Conservation (phyloP, 805 yeast genomes). For the Yarrowia keelungensis region DNA sequence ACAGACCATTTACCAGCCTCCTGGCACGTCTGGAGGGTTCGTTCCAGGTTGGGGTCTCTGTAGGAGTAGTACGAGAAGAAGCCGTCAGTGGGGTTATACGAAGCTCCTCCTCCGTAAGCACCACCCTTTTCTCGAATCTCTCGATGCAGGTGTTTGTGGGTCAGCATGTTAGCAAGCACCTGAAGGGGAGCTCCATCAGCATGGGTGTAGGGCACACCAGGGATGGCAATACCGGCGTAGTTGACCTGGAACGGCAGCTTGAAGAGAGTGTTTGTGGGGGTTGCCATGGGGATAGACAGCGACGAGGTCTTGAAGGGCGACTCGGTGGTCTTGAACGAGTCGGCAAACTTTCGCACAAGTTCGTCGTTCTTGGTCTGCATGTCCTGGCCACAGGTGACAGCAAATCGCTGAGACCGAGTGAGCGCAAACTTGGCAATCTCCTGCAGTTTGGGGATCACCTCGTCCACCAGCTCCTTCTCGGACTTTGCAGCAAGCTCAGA, state of each 20-base stretch:
- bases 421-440: constrained; percentile 46
- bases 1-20: constrained; percentile 59
- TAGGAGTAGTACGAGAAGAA: constrained; percentile 83
- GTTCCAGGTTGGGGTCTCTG: constrained; percentile 87
- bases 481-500: constrained; percentile 60
- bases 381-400: constrained; percentile 53
- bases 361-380: constrained; percentile 60
- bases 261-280: constrained; percentile 56
- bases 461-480: constrained; percentile 59
- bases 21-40: constrained; percentile 67
- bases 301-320: constrained; percentile 14
- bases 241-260: constrained; percentile 88
- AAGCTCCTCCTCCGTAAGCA: constrained; percentile 96
- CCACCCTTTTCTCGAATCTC: constrained; percentile 96
- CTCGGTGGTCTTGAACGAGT: constrained; percentile 45
- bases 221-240: constrained; percentile 71
- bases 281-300: constrained; percentile 24
- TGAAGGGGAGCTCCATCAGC: constrained; percentile 86
- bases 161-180: constrained; percentile 76
- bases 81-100: constrained; percentile 82
- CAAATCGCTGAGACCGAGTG: constrained; percentile 41
- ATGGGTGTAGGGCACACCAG: constrained; percentile 70
- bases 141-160: constrained; percentile 83
- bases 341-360: constrained; percentile 42
- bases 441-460: constrained; percentile 67